phyloP scores from a whole-genome alignment of 257 asterid species.

The Striga asiatica region DNA sequence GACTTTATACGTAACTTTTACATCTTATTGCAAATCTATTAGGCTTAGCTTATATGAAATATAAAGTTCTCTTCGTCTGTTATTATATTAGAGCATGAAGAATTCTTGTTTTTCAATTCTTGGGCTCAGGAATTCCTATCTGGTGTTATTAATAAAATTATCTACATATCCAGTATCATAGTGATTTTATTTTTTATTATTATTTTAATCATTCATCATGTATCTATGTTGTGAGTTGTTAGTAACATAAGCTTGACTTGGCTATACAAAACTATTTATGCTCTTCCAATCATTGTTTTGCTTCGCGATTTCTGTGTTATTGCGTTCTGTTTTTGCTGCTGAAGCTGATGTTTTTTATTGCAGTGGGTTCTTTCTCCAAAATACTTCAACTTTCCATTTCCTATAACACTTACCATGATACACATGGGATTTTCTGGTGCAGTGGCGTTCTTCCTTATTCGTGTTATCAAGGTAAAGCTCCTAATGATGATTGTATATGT shows the following conservation, averaged over 20 bases:
- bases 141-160: no score
- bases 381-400: slow-evolving; percentile 78
- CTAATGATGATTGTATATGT: no score
- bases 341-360: slow-evolving; percentile 13
- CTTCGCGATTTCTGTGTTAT: background rate
- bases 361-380: slow-evolving; percentile 93
- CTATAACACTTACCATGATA: slow-evolving; percentile 78
- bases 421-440: slow-evolving; percentile 85
- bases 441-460: slow-evolving; percentile 72
- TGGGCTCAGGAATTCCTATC: no score
- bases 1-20: background rate
- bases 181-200: no score
- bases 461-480: slow-evolving; percentile 62
- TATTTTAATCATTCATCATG: no score
- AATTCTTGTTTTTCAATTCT: no score
- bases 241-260: background rate
- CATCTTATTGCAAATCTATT: background rate
- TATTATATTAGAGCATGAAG: no score
- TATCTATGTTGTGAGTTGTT: no score
- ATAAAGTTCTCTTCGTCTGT: no score
- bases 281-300: background rate
- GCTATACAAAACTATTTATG: background rate
- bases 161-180: no score
- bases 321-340: slow-evolving; percentile 5
- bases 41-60: no score